These are phyloP conservation scores for Mycena maculata DNA, from an alignment of 768 basidiomycete species.

Conservation along the genomic window DNA sequence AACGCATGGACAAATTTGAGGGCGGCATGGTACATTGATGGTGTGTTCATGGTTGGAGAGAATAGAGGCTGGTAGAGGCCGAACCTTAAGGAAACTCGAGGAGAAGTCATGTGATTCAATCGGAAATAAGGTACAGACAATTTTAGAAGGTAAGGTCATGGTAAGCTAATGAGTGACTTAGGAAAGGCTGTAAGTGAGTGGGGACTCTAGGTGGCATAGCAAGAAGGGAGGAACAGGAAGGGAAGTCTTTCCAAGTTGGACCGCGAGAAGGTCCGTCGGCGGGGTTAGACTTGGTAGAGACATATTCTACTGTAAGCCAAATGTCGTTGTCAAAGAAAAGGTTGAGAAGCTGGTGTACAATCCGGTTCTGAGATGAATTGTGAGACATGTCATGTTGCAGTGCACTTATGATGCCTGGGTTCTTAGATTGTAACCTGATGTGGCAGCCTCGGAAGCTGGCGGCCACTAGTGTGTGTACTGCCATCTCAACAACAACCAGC, in stretches of 20 bases:
- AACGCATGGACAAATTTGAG: too few species aligned
- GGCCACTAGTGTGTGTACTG: conserved; percentile 45
- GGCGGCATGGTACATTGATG: too few species aligned
- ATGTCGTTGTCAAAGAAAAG: background rate
- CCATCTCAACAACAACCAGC: conserved; percentile 58
- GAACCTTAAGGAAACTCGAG: too few species aligned
- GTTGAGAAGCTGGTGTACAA: background rate
- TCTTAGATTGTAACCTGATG: conserved; percentile 53
- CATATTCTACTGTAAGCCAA: background rate
- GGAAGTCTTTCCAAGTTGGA: background rate
- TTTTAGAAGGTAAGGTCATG: background rate
- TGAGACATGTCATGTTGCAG: background rate
- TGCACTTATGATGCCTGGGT: conserved; percentile 41
- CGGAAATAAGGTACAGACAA: background rate
- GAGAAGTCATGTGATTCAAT: background rate
- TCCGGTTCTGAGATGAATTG: background rate
- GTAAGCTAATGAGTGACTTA: background rate
- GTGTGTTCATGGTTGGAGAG: too few species aligned
- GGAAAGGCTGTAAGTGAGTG: background rate
- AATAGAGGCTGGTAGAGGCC: too few species aligned
- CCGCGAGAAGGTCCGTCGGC: background rate
- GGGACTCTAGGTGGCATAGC: background rate
- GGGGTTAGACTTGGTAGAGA: background rate
- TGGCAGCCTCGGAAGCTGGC: conserved; percentile 37
- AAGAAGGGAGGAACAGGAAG: background rate